These are phyloP conservation scores for Colletotrichum paranaense DNA, from an alignment of 2,329 filamentous ascomycete species.

Conservation along the genomic window DNA sequence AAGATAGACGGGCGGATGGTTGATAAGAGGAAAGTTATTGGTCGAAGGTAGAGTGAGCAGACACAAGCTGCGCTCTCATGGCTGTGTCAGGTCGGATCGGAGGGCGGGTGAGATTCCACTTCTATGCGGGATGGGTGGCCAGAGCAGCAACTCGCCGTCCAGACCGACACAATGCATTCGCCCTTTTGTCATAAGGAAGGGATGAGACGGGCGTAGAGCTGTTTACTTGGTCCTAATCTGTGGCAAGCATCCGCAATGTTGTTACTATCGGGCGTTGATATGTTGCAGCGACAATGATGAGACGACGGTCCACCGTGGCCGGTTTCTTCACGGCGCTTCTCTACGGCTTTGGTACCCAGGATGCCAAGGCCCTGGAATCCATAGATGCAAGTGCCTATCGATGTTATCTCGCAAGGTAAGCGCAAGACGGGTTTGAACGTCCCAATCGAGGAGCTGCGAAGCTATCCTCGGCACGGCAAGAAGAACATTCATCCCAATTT, in stretches of 20 bases:
- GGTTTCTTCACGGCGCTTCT: neutral
- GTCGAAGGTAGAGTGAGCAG: slow-evolving; percentile 1
- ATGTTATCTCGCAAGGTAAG: slow-evolving; percentile 13
- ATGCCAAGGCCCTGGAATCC: neutral
- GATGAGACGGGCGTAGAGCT: neutral
- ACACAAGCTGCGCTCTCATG: slow-evolving; percentile 1
- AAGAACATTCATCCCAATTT: neutral
- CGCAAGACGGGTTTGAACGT: neutral
- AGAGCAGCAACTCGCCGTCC: neutral
- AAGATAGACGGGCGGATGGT: neutral
- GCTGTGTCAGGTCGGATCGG: slow-evolving; percentile 12
- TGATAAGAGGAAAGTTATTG: neutral
- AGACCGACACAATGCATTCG: neutral
- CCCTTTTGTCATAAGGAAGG: neutral
- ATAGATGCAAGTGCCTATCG: neutral
- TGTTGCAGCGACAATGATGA: neutral
- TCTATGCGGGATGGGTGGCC: slow-evolving; percentile 13
- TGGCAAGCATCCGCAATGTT: neutral
- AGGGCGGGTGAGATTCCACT: slow-evolving; percentile 26
- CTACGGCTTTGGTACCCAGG: slow-evolving; percentile 6
- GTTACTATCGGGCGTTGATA: neutral
- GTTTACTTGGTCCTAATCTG: neutral
- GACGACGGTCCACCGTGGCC: no score
- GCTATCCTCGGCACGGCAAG: slow-evolving; percentile 1
- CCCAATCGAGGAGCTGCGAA: slow-evolving; percentile 24